Base-by-base conservation (phyloP, 1,284 basidiomycete species). In the Rhodotorula sp. region DNA sequence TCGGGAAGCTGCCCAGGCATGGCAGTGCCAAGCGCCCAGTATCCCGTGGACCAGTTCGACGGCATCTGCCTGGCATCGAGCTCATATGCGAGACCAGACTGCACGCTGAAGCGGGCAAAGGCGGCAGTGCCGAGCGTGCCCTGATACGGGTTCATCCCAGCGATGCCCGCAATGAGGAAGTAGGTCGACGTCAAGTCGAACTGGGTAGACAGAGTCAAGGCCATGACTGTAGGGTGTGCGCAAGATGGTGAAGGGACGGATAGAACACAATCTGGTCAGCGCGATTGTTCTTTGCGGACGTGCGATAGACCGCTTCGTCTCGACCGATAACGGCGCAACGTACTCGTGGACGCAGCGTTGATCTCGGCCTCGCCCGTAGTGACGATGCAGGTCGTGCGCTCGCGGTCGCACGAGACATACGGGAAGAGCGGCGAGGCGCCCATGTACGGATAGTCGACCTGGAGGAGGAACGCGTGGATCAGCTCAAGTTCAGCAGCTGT, bases 161-260 rank as follows among this genome's bases (percentile, higher is more conserved):
- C 85, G 58, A 85, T 84, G 23, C 85, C 85, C 12, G 82, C 83
- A 64, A 86, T 79, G 65, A 85, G 77, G 77, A 85, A 85, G 78
- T 86, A 86, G 0, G 85, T 85, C 61, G 78, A 66, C 1, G 76
- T 81, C n/a, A 86, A 80, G 78, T 86, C 79, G 77, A 86, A 85
- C 41, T 78, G 61, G 8, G 80, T 68, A 2, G 81, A 80, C 49
- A 81, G 76, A 8, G 83, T 74, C 53, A 86, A 77, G 0, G 85
- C 81, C 49, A 81, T 78, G 53, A 84, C 66, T 67, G 48, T 23
- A 25, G 13, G 10, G 16, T 25, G 7, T 9, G 7, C 44, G 16
- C 42, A 25, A 10, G 10, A 16, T 5, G 21, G 42, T 17, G n/a
- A n/a, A 14, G 14, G 7, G 27, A 52, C 19, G 42, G 34, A 34